Evolutionary conservation across 106 monocot species (phyloP), one percentile per base, ranked within the genome.

Genomic region (Dendrobium chrysotoxum): DNA sequence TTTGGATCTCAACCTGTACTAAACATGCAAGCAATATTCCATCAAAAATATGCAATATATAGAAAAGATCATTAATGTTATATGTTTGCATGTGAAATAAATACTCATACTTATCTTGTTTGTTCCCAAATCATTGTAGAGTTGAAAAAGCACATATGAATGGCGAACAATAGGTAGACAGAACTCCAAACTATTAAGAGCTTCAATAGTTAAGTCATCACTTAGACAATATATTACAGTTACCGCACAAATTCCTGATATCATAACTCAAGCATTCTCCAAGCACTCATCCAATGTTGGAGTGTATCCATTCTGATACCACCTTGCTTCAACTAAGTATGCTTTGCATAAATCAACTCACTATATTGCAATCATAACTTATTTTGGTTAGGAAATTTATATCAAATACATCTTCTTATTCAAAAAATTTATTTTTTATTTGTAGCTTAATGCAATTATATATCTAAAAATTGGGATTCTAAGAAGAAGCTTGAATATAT

Each of bases 61-160:
- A 1, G 2, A 57, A 17, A 57, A 1, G n/a, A n/a, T n/a, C n/a
- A 57, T 5, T 20, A 57, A 1, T 46, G 4, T 0, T 57, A 57
- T 57, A 57, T 57, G 1, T 3, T 17, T 17, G 15, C 20, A 17
- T 47, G 21, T n/a, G 20, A 30, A 28, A 46, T 28, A 7, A 57
- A 18, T 16, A 11, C 38, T 9, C 8, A 25, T 6, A 30, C n/a
- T 4, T 77, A 85, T 78, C 4, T 20, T 81, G 17, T 81, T 77
- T 25, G 85, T 85, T 40, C 73, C 85, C 16, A 86, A 20, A 82
- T 86, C 85, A 75, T n/a, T 86, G 21, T 13, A 66, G 11, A 86
- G 82, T 1, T 79, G 28, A 76, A 79, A 47, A 9, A 86, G 30
- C 17, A 39, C 40, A n/a, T 45, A 50, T 28, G 79, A 73, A 28